phyloP scores from a whole-genome alignment of 1,284 basidiomycete species.

The Lentinus polychrous region DNA sequence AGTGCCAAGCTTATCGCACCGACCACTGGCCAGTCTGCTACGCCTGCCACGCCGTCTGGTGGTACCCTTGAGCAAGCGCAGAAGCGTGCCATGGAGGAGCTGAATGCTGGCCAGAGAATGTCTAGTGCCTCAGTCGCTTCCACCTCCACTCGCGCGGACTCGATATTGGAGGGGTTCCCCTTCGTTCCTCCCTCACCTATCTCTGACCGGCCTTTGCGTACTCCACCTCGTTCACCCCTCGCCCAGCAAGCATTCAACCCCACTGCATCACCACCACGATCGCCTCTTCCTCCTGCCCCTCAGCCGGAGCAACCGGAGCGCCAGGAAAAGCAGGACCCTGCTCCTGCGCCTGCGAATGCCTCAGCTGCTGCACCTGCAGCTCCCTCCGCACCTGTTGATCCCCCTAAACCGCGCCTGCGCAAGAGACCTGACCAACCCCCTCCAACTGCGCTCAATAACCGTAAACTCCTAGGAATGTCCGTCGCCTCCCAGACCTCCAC shows the following conservation, averaged over 20 bases:
- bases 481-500: slow-evolving; percentile 67
- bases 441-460: slow-evolving; percentile 19
- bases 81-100: slow-evolving; percentile 45
- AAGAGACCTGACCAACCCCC: slow-evolving; percentile 2
- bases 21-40: slow-evolving; percentile 17
- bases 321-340: slow-evolving; percentile 15
- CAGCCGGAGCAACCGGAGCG: not conserved
- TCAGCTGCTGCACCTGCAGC: slow-evolving; percentile 14
- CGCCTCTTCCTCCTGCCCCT: slow-evolving; percentile 8
- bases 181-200: slow-evolving; percentile 82
- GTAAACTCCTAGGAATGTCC: slow-evolving; percentile 57
- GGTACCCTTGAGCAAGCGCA: slow-evolving; percentile 56
- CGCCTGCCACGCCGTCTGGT: slow-evolving; percentile 14
- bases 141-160: slow-evolving; percentile 66
- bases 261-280: slow-evolving; percentile 1
- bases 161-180: slow-evolving; percentile 76
- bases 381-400: slow-evolving; percentile 30
- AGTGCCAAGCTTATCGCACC: slow-evolving; percentile 54
- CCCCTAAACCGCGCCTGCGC: not conserved
- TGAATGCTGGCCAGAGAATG: slow-evolving; percentile 38
- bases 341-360: slow-evolving; percentile 22
- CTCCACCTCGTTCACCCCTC: slow-evolving; percentile 67
- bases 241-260: slow-evolving; percentile 43
- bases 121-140: slow-evolving; percentile 59
- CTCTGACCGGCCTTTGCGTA: slow-evolving; percentile 64